Conservation (phyloP, 176 grass and related monocot genomes). For the Poa pratensis region DNA sequence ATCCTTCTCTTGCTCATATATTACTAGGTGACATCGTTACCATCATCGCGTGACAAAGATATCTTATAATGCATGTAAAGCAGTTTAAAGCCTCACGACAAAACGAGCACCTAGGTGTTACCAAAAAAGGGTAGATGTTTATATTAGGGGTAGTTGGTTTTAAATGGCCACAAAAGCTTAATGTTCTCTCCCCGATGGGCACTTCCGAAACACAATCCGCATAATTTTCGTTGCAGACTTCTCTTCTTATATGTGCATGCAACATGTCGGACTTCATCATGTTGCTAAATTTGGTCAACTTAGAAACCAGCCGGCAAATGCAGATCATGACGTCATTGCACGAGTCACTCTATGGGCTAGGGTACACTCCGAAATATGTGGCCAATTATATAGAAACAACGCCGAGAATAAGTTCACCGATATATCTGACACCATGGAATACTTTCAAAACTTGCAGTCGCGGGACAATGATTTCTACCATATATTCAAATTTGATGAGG, state of each 20-base stretch:
- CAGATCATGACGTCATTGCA: no score
- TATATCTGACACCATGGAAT: no score
- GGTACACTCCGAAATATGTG: no score
- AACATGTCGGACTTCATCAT: background rate
- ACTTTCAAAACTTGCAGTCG: no score
- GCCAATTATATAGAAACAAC: no score
- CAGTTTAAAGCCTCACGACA: constrained; percentile 17
- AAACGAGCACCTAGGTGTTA: background rate
- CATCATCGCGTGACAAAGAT: background rate
- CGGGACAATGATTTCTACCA: no score
- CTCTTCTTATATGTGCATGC: background rate
- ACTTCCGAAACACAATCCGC: constrained; percentile 36
- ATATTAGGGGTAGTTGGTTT: background rate
- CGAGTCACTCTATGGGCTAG: no score
- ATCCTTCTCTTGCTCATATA: background rate
- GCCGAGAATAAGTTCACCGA: no score
- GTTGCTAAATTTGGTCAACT: no score
- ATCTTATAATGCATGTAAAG: constrained; percentile 50
- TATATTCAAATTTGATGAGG: no score
- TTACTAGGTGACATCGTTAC: background rate
- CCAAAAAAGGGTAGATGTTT: constrained; percentile 2
- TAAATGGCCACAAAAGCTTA: constrained; percentile 4
- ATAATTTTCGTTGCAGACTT: constrained; percentile 36
- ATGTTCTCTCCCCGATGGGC: constrained; percentile 21
- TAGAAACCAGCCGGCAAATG: no score